A percentile compares a stretch with the other conserved stretches of the same genome.
Conservation (phyloP, 169 alveolate species). For the Perkinsus olseni region DNA sequence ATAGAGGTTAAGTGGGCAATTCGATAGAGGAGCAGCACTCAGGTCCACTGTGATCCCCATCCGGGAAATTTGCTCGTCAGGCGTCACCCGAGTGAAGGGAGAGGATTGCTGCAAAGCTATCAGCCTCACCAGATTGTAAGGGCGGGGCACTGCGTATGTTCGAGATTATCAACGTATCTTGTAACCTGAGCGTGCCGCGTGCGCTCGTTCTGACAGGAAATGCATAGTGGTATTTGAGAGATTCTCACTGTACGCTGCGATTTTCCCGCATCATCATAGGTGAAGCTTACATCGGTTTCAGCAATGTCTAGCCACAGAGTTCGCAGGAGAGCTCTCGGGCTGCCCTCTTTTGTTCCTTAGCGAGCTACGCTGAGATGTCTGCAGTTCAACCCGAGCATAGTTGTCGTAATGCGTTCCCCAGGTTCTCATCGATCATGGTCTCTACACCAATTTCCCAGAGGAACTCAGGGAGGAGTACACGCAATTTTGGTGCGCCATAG, state of each 20-base stretch:
- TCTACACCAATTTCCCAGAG: background rate
- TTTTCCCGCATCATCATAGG: too few species aligned
- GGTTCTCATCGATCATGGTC: background rate
- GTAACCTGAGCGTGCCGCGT: background rate
- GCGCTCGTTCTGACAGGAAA: background rate
- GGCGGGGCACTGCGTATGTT: too few species aligned
- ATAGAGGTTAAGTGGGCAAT: background rate
- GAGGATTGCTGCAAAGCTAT: background rate
- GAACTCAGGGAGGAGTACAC: background rate
- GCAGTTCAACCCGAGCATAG: too few species aligned
- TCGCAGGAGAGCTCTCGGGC: too few species aligned
- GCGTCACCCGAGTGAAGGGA: background rate
- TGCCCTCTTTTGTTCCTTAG: too few species aligned
- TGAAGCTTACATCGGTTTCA: too few species aligned
- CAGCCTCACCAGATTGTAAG: background rate
- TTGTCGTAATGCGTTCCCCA: too few species aligned
- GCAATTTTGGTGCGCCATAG: background rate
- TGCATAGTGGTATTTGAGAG: too few species aligned
- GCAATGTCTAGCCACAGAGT: too few species aligned
- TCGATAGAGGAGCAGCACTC: background rate
- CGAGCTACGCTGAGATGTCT: too few species aligned
- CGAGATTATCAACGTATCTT: too few species aligned
- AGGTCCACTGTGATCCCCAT: background rate
- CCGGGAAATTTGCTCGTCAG: background rate
- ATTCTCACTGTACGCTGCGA: too few species aligned